Percentiles rank a stretch among this genome's conserved stretches.
Evolutionary conservation across 352 stramenopile species (phyloP).

Genomic region (Phytophthora rubi): DNA sequence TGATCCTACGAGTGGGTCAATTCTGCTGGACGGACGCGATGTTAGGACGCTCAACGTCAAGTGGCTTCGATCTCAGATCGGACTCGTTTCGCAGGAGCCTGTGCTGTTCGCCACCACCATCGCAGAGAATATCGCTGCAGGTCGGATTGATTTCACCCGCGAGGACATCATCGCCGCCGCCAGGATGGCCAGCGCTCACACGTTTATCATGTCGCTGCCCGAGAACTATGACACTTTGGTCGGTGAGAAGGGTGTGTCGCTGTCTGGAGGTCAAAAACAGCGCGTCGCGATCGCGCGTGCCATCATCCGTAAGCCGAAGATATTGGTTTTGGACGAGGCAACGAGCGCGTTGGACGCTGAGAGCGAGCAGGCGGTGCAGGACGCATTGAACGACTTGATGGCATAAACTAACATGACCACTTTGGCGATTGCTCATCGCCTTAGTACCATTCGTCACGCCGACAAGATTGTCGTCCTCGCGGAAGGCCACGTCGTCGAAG

Average conservation of each 20-base stretch:
- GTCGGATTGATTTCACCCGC: slow-evolving; percentile 1
- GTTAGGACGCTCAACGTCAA: slow-evolving; percentile 28
- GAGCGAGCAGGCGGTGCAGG: slow-evolving; percentile 26
- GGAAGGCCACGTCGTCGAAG: background rate
- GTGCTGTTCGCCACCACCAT: slow-evolving; percentile 85
- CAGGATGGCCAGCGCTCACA: slow-evolving; percentile 40
- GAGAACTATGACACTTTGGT: slow-evolving; percentile 80
- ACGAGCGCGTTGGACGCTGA: slow-evolving; percentile 13
- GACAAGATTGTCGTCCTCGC: slow-evolving; percentile 16
- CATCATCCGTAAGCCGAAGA: slow-evolving; percentile 76
- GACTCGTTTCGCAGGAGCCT: slow-evolving; percentile 74
- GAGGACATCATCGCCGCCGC: slow-evolving; percentile 73
- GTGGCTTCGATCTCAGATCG: slow-evolving; percentile 34
- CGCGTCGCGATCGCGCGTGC: slow-evolving; percentile 42
- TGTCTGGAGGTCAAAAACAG: slow-evolving; percentile 48
- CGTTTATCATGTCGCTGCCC: slow-evolving; percentile 80
- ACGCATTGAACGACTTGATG: slow-evolving; percentile 14
- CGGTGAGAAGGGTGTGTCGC: slow-evolving; percentile 38
- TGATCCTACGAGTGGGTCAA: slow-evolving; percentile 59
- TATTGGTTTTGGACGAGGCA: slow-evolving; percentile 57
- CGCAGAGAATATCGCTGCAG: slow-evolving; percentile 79
- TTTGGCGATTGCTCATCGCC: slow-evolving; percentile 88
- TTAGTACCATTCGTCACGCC: slow-evolving; percentile 66
- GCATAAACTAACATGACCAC: slow-evolving; percentile 67
- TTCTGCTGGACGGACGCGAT: slow-evolving; percentile 76